Percentiles rank a stretch among this genome's conserved stretches.
Conservation (phyloP, 2,329 filamentous ascomycete genomes). For the Pseudogymnoascus sp. region DNA sequence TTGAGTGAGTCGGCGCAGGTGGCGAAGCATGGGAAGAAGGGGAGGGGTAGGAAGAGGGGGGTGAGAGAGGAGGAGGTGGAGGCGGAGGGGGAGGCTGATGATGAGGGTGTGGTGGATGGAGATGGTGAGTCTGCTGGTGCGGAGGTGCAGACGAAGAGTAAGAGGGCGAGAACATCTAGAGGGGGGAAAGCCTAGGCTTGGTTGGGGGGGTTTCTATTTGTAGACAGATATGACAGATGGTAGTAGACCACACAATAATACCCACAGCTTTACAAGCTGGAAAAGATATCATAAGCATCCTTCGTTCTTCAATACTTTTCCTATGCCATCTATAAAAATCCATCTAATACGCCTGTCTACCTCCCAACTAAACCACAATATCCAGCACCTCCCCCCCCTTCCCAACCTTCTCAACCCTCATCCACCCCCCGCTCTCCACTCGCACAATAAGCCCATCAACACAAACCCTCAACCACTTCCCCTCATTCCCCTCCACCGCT, state of each 20-base stretch:
- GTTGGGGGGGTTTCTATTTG: not conserved
- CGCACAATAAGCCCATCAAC: constrained; percentile 85
- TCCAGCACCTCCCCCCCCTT: constrained; percentile 21
- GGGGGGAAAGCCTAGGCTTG: not conserved
- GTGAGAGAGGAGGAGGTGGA: not conserved
- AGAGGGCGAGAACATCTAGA: not conserved
- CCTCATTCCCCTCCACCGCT: constrained; percentile 36
- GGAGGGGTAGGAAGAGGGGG: constrained; percentile 16
- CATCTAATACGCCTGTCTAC: constrained; percentile 10
- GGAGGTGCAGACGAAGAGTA: constrained; percentile 1
- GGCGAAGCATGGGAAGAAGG: constrained; percentile 11
- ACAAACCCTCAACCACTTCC: constrained; percentile 74
- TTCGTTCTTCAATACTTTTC: not conserved
- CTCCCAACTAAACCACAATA: constrained; percentile 15
- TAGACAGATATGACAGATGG: constrained; percentile 12
- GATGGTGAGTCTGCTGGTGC: not conserved
- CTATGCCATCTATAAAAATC: constrained; percentile 3
- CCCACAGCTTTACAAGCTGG: constrained; percentile 5
- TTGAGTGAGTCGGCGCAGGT: constrained; percentile 23
- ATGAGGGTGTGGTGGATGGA: constrained; percentile 9
- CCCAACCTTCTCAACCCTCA: constrained; percentile 51
- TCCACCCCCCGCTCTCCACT: constrained; percentile 60
- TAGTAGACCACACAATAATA: constrained; percentile 12
- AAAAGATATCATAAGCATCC: constrained; percentile 13
- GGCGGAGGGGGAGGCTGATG: not conserved